Evolutionary conservation across 495 filamentous ascomycete species (phyloP).

Genomic region (Penicillium bovifimosum): DNA sequence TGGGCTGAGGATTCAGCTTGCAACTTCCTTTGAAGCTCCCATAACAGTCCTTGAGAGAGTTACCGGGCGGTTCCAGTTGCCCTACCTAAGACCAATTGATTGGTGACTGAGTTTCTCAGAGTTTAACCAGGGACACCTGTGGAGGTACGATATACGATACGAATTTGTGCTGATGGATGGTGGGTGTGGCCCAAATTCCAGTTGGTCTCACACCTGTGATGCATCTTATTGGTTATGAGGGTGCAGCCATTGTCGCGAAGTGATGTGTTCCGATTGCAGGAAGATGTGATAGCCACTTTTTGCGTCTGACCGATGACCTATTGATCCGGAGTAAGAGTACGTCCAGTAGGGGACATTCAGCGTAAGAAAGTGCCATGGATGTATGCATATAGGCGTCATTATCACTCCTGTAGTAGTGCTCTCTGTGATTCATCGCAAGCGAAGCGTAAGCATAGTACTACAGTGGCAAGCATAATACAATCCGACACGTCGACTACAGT

Average conservation of each 20-base stretch:
- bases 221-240: conserved; percentile 18
- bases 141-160: neutral
- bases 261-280: conserved; percentile 26
- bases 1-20: conserved; percentile 12
- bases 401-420: neutral
- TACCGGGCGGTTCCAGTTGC: conserved; percentile 9
- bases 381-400: conserved; percentile 3
- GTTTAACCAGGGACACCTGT: neutral
- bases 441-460: neutral
- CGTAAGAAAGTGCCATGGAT: neutral
- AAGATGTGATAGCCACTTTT: conserved; percentile 20
- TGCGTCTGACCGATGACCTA: conserved; percentile 15
- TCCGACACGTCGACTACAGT: conserved; percentile 11
- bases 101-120: neutral
- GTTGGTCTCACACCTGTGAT: conserved; percentile 11
- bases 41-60: neutral
- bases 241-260: conserved; percentile 22
- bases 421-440: conserved; percentile 20
- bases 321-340: conserved; percentile 20
- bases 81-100: neutral
- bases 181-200: conserved; percentile 1
- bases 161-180: neutral
- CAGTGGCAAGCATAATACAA: neutral
- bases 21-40: conserved; percentile 5
- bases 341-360: neutral